Evolutionary conservation across 2,329 filamentous ascomycete species (phyloP).

Genomic region (Penicillium sp.): DNA sequence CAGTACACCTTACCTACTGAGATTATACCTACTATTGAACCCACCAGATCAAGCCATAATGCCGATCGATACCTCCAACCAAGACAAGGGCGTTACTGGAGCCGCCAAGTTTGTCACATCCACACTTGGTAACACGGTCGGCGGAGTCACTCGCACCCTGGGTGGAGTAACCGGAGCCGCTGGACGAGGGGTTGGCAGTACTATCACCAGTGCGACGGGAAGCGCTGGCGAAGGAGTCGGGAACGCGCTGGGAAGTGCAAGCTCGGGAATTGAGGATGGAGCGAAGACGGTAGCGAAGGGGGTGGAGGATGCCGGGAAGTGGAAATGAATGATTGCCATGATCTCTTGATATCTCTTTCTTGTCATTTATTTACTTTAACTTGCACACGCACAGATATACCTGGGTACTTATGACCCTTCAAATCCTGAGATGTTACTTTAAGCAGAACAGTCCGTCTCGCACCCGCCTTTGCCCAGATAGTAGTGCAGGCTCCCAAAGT

Average conservation of each 20-base stretch:
- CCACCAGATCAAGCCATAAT: conserved; percentile 8
- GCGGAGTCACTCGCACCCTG: conserved; percentile 56
- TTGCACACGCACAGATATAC: too few species aligned
- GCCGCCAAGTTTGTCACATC: conserved; percentile 59
- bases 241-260: conserved; percentile 56
- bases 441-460: too few species aligned
- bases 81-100: conserved; percentile 49
- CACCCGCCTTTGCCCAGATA: too few species aligned
- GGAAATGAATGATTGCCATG: conserved; percentile 34
- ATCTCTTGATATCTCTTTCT: not conserved
- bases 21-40: not conserved
- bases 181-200: conserved; percentile 60
- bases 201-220: conserved; percentile 57
- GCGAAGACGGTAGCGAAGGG: conserved; percentile 54
- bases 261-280: conserved; percentile 57
- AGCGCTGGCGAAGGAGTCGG: conserved; percentile 58
- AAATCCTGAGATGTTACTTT: too few species aligned
- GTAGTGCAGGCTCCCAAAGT: too few species aligned
- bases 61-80: conserved; percentile 19
- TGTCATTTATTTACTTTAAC: too few species aligned
- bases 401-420: too few species aligned
- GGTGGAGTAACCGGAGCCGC: conserved; percentile 59
- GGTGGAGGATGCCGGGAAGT: conserved; percentile 61
- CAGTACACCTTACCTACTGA: not conserved
- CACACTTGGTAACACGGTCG: conserved; percentile 57